Percentiles rank a stretch among this genome's conserved stretches.
Evolutionary conservation across 2,329 filamentous ascomycete species (phyloP).

Genomic region (Colletotrichum trifolii): DNA sequence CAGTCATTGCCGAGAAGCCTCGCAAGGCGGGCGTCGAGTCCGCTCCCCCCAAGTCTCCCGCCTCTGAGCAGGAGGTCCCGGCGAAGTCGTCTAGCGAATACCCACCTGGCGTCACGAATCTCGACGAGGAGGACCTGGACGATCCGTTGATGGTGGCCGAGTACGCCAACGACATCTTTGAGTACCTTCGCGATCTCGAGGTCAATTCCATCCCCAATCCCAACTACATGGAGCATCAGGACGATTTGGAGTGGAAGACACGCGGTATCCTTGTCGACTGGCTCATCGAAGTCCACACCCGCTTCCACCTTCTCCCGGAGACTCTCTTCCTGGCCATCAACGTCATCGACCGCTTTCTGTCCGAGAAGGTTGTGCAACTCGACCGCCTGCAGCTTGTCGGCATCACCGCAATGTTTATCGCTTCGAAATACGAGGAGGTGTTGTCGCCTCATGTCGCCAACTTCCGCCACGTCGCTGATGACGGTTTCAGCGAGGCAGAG

Average conservation of each 20-base stretch:
- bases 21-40: constrained; percentile 72
- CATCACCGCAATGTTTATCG: constrained; percentile 99
- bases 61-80: constrained; percentile 32
- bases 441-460: constrained; percentile 96
- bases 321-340: constrained; percentile 97
- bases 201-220: constrained; percentile 83
- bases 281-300: constrained; percentile 97
- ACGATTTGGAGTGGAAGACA: constrained; percentile 98
- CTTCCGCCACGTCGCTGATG: constrained; percentile 96
- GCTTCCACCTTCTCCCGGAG: constrained; percentile 94
- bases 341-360: constrained; percentile 98
- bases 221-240: constrained; percentile 94
- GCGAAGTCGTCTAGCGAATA: constrained; percentile 35
- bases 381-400: constrained; percentile 96
- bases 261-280: constrained; percentile 97
- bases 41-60: constrained; percentile 29
- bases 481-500: constrained; percentile 94
- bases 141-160: constrained; percentile 98
- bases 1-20: constrained; percentile 66
- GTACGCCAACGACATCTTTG: constrained; percentile 97
- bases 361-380: constrained; percentile 92
- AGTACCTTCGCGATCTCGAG: constrained; percentile 92
- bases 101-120: constrained; percentile 63
- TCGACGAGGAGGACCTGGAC: constrained; percentile 89
- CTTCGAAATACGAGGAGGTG: constrained; percentile 98